Base-by-base conservation (phyloP, 345 rosid species). In the Citrus hindsii region DNA sequence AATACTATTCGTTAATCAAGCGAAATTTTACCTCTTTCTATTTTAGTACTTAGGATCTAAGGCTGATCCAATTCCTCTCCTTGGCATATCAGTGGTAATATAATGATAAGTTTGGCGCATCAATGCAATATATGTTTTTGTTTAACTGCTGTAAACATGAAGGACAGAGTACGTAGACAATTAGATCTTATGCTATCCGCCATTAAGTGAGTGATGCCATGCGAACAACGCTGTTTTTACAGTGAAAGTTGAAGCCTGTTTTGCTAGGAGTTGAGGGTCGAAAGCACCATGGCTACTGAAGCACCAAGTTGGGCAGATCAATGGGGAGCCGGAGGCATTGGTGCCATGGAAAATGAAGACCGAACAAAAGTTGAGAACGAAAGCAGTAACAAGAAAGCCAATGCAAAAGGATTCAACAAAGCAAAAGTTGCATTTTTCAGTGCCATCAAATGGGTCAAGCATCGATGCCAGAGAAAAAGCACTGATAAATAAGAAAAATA, bases 281-380 rank as follows among this genome's bases (percentile, higher is more conserved):
- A 33, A 76, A 38, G 38, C 0, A 10, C 60, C 2, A 91, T 93
- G 99, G 93, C 86, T 14, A 87, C 87, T 69, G 97, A 90, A 59
- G 93, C 94, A 60, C 94, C 93, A 3, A 93, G 95, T 87, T 95
- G 95, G 98, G 97, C 97, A 13, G 98, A 92, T 83, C 97, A 96
- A 77, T 91, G 97, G 98, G 99, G 98, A 7, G 88, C 88, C 7
- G 98, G 98, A 69, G 98, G 98, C 13, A 76, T 86, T 28, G 90
- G 87, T 1, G 80, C 84, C 18, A 78, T 85, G 77, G 83, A 79
- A 8, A 86, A 87, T 19, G 91, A 85, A 0, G 88, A 86, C n/a
- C 77, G 72, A 21, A 32, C 76, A 10, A 76, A 76, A 56, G 62
- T 83, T 72, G 77, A 86, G 70, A 84, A 84, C 61, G 93, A 89